These are phyloP conservation scores for Ustilago nuda DNA, from an alignment of 1,284 basidiomycete species.

Conservation along the genomic window DNA sequence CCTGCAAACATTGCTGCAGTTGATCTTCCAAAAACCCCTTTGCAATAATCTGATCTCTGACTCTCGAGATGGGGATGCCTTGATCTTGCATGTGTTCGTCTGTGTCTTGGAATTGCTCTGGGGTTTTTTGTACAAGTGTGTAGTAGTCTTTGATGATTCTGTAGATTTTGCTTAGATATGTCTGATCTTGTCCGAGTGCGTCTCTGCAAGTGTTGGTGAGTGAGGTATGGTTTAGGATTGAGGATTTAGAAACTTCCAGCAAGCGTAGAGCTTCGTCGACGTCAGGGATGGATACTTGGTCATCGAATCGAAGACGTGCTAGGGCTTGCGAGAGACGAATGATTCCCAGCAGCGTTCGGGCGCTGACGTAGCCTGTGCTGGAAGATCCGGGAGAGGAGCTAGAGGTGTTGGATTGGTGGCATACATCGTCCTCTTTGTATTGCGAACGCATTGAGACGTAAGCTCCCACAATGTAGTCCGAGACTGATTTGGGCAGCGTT, in stretches of 20 bases:
- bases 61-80: conserved; percentile 10
- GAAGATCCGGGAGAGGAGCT: neutral
- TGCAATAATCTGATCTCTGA: conserved; percentile 34
- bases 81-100: conserved; percentile 8
- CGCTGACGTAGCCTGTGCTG: conserved; percentile 81
- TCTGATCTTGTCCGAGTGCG: conserved; percentile 41
- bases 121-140: neutral
- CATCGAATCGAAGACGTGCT: conserved; percentile 86
- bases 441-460: conserved; percentile 94
- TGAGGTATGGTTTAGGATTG: conserved; percentile 71
- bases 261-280: conserved; percentile 96
- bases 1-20: conserved; percentile 47
- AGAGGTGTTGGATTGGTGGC: conserved; percentile 80
- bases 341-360: conserved; percentile 92
- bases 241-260: conserved; percentile 96
- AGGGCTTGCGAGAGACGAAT: conserved; percentile 94
- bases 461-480: conserved; percentile 91
- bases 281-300: conserved; percentile 83
- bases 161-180: conserved; percentile 63
- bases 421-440: conserved; percentile 88
- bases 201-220: conserved; percentile 17
- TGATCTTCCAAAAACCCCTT: conserved; percentile 52
- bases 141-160: conserved; percentile 64
- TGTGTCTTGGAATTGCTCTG: conserved; percentile 13
- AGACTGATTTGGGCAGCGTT: conserved; percentile 84